phyloP scores from a whole-genome alignment of 768 basidiomycete genomes.

The Clitopilus hobsonii region DNA sequence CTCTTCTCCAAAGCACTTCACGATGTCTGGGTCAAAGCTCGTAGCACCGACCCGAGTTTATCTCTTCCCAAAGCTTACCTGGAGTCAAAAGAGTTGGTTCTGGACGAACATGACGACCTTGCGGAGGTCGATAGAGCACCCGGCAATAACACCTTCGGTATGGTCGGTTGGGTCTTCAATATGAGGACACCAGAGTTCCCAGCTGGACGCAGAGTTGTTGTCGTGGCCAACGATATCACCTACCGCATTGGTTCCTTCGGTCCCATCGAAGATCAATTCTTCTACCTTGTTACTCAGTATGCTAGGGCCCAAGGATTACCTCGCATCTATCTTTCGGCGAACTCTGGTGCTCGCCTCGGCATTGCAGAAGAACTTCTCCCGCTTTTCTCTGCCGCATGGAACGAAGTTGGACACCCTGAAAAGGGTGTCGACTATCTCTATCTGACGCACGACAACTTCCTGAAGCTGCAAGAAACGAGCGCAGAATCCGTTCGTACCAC shows the following conservation, averaged over 20 bases:
- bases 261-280: constrained; percentile 93
- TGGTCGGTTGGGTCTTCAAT: constrained; percentile 98
- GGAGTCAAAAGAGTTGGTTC: constrained; percentile 83
- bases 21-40: constrained; percentile 83
- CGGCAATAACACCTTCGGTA: constrained; percentile 92
- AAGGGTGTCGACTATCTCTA: constrained; percentile 97
- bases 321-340: constrained; percentile 96
- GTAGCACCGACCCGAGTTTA: constrained; percentile 58
- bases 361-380: constrained; percentile 88
- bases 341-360: constrained; percentile 96
- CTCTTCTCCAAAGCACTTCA: constrained; percentile 96
- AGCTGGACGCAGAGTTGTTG: constrained; percentile 79
- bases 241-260: constrained; percentile 99
- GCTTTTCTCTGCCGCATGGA: constrained; percentile 92
- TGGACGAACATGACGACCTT: constrained; percentile 90
- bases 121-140: constrained; percentile 88
- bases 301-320: constrained; percentile 86
- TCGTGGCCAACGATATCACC: constrained; percentile 97
- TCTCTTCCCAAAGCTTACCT: constrained; percentile 74
- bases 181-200: constrained; percentile 91
- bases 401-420: constrained; percentile 73
- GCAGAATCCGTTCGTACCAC: constrained; percentile 70
- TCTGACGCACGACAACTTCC: constrained; percentile 86
- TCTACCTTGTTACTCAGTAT: constrained; percentile 91
- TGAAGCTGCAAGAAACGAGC: constrained; percentile 87